These are phyloP conservation scores for Lichtheimia hyalospora DNA, from an alignment of 371 early-diverging fungal genomes.

Conservation along the genomic window DNA sequence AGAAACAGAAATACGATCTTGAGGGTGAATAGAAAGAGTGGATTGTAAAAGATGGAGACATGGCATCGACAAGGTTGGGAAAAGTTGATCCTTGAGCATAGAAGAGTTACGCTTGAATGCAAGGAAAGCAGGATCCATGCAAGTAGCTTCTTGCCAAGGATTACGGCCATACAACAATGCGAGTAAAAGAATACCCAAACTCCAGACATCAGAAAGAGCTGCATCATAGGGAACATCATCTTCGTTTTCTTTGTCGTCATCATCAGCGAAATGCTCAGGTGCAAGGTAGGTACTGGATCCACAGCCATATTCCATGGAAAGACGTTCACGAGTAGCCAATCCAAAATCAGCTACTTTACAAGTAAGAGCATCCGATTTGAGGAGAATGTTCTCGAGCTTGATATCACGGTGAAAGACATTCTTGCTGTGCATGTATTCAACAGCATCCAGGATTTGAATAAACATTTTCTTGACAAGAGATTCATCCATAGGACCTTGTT, in stretches of 20 bases:
- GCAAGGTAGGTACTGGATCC: constrained; percentile 70
- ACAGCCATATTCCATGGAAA: constrained; percentile 73
- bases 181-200: constrained; percentile 71
- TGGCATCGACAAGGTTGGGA: constrained; percentile 43
- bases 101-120: constrained; percentile 47
- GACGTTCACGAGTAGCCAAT: constrained; percentile 69
- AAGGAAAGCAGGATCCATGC: constrained; percentile 49
- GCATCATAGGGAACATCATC: constrained; percentile 52
- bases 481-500: constrained; percentile 28
- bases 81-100: constrained; percentile 38
- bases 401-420: constrained; percentile 73
- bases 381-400: constrained; percentile 76
- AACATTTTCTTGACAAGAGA: constrained; percentile 39
- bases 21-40: constrained; percentile 21
- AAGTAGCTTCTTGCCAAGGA: constrained; percentile 72
- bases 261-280: constrained; percentile 57
- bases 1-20: constrained; percentile 22
- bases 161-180: constrained; percentile 76
- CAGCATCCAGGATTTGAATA: constrained; percentile 50
- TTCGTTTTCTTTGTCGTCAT: constrained; percentile 20
- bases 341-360: constrained; percentile 87
- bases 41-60: constrained; percentile 32
- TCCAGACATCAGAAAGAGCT: constrained; percentile 75
- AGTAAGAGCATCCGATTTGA: constrained; percentile 34
- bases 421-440: constrained; percentile 51